These are phyloP conservation scores for Rhynchospora pubera DNA, from an alignment of 176 grass and related monocot genomes.

Conservation along the genomic window DNA sequence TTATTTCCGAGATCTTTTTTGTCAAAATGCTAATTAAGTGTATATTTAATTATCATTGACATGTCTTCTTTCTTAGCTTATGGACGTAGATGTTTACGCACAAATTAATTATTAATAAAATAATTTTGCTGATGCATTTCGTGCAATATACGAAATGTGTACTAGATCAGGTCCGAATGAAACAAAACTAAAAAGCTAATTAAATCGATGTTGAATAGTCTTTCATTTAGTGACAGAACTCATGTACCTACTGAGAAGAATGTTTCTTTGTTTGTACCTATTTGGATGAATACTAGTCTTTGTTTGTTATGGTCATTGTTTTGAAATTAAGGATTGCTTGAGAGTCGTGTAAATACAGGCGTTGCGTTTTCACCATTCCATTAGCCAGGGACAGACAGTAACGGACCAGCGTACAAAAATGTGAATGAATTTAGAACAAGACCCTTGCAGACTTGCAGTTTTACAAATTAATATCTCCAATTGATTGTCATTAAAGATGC, in stretches of 20 bases:
- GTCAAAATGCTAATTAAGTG: neutral
- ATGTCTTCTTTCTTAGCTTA: no score
- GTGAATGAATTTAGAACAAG: no score
- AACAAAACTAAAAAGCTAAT: neutral
- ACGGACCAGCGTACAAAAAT: no score
- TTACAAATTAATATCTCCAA: no score
- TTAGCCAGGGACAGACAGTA: neutral
- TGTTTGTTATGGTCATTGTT: neutral
- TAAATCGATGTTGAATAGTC: neutral
- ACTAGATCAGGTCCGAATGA: neutral
- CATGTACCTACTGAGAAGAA: neutral
- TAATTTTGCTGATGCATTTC: neutral
- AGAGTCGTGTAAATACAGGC: neutral
- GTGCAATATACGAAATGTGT: neutral
- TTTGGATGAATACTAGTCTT: neutral
- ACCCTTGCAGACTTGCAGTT: no score
- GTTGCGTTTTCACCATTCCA: neutral
- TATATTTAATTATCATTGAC: neutral
- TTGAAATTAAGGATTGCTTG: neutral
- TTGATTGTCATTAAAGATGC: no score
- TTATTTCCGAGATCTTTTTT: neutral
- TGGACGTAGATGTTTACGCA: neutral
- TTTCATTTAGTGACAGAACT: neutral
- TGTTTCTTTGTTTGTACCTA: neutral
- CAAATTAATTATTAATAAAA: neutral